Base-by-base conservation (phyloP, 331 rosid species). In the Malus hybrid region DNA sequence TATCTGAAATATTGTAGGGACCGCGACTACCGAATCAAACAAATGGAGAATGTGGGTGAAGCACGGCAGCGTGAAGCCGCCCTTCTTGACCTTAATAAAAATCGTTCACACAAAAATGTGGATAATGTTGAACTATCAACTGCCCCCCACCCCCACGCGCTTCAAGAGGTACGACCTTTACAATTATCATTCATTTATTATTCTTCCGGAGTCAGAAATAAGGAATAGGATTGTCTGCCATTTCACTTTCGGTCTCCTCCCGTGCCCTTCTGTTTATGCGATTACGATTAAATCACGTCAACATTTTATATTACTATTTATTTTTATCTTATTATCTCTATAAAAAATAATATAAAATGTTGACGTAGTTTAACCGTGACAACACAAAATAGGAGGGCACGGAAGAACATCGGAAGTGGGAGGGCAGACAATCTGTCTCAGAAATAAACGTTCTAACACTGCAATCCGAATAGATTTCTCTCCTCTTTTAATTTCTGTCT, bases 11-110 rank as follows among this genome's bases (percentile, higher is more conserved):
- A 39, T 39, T 39, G 46, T 39, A 2, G 46, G 46, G 46, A 39
- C 46, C 46, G 46, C 46, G 46, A 39, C 44, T 39, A 0, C 11
- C 15, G 9, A 18, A 8, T 18, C 70, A 65, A 13, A 60, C 55
- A 48, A 62, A 28, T 13, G 19, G 12, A 12, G 48, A 72, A 48
- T 36, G 46, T 69, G 1, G 15, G 68, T 28, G 7, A 31, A 14
- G 62, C 80, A 77, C 83, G 91, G 76, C 56, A 80, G 69, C 16
- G 70, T 36, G 9, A 4, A 71, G 93, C 86, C 87, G 80, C 80
- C 83, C 20, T 33, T 33, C 20, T 79, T 84, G 93, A 88, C 90
- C 73, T 3, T 1, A 2, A 39, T 7, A 3, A 16, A n/a, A 6
- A 0, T 3, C 0, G 12, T 48, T 11, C 57, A 4, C 20, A 29